These are phyloP conservation scores for Ricinus communis DNA, from an alignment of 345 rosid genomes.

Conservation along the genomic window DNA sequence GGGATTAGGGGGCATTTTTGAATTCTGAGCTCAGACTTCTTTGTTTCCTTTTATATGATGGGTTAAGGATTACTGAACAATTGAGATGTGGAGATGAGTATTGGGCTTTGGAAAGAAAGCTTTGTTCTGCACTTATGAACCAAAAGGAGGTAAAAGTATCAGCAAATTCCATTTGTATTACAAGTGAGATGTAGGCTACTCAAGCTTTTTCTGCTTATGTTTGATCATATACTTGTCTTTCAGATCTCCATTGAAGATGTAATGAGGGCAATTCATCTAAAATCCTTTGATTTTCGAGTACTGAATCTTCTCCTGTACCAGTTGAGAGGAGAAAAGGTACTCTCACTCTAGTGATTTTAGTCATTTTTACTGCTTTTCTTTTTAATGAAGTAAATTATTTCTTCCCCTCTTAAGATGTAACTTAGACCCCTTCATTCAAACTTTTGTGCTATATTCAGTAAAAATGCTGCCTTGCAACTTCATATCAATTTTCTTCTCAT, in stretches of 20 bases:
- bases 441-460: not conserved
- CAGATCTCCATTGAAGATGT: slow-evolving; percentile 70
- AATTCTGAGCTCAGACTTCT: slow-evolving; percentile 6
- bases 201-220: not conserved
- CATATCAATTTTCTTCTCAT: not conserved
- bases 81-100: slow-evolving; percentile 69
- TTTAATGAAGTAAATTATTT: not conserved
- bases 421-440: not conserved
- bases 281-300: slow-evolving; percentile 84
- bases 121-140: slow-evolving; percentile 57
- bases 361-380: not conserved
- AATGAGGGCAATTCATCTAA: slow-evolving; percentile 72
- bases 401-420: not conserved
- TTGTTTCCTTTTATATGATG: slow-evolving; percentile 11
- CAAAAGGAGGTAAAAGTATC: slow-evolving; percentile 43
- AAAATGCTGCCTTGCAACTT: not conserved
- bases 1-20: not conserved
- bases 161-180: not conserved
- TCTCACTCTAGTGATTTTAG: slow-evolving; percentile 9
- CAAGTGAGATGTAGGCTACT: not conserved
- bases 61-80: slow-evolving; percentile 63
- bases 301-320: slow-evolving; percentile 79
- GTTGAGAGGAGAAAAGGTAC: slow-evolving; percentile 66
- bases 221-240: slow-evolving; percentile 11
- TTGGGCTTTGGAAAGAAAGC: slow-evolving; percentile 90